Evolutionary conservation across 441 rosid genomes (phyloP), one percentile per base, ranked within the genome.

Genomic region (Cnidoscolus chayamansa): DNA sequence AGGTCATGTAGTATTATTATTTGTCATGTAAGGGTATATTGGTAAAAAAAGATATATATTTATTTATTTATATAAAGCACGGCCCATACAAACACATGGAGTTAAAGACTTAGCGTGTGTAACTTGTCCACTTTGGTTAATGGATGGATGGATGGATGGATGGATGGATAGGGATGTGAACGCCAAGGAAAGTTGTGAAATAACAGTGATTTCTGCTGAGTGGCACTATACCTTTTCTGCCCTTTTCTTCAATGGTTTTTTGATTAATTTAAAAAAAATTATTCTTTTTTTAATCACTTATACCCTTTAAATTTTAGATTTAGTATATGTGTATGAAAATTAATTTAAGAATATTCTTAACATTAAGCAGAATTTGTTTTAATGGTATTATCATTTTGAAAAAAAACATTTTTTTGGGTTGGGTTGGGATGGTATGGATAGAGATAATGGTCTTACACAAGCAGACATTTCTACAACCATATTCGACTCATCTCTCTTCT

Each of bases 381-480:
- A 40, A 40, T 40, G 45, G 6, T 40, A 40, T 3, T 40, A 40
- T 40, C 7, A 40, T 40, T 40, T 40, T 40, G 45, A 40, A 40
- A 40, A 40, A 40, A 40, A 40, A 40, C 4, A 3, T 40, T 3
- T 40, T 40, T 40, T 40, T 40, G 45, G 45, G 45, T 5, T 40
- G 45, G 45, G 7, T 3, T 40, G 63, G 64, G 65, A 57, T 63
- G 73, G 64, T 20, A 71, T 78, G 83, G 88, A 89, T 78, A 78
- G 78, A 76, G 88, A 89, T 81, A 84, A 86, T 85, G 87, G 83
- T 72, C 74, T 25, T 59, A 65, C 80, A 84, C 82, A 60, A 85
- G 87, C 82, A 80, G 85, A 87, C 95, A 88, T 83, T 80, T 77
- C 81, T 72, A 74, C 80, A 84, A 71, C 88, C 88, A 76, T 81